Evolutionary conservation across 371 early-diverging fungal species (phyloP).

Genomic region (Gilbertella persicaria): DNA sequence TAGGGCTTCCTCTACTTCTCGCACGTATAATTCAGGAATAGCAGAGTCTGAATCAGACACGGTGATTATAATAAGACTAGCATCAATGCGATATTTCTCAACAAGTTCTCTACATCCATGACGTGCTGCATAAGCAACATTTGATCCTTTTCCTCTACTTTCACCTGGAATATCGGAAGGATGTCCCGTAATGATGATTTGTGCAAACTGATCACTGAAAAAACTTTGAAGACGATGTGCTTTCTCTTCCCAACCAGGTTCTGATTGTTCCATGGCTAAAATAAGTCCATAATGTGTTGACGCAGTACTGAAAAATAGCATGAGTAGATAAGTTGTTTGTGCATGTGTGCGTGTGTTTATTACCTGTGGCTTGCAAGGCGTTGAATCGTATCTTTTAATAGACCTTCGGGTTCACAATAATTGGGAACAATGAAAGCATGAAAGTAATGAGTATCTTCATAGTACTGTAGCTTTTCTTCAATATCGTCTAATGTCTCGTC

Average conservation of each 20-base stretch:
- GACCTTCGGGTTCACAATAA: constrained; percentile 54
- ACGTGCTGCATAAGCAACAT: constrained; percentile 72
- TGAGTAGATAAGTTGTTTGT: not conserved
- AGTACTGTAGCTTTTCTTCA: constrained; percentile 23
- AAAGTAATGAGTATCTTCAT: constrained; percentile 23
- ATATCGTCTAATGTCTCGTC: constrained; percentile 26
- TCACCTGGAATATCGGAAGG: constrained; percentile 69
- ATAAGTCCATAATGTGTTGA: constrained; percentile 49
- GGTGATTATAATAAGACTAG: constrained; percentile 62
- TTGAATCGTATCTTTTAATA: constrained; percentile 43
- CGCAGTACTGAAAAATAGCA: constrained; percentile 25
- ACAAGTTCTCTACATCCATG: constrained; percentile 30
- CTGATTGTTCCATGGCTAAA: constrained; percentile 78
- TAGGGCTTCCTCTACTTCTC: constrained; percentile 42
- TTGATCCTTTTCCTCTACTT: constrained; percentile 73
- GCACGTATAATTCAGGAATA: constrained; percentile 47
- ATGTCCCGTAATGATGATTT: constrained; percentile 66
- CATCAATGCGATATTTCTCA: constrained; percentile 33
- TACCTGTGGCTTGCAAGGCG: constrained; percentile 42
- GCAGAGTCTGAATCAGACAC: constrained; percentile 50
- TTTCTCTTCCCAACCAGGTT: constrained; percentile 58
- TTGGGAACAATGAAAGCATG: constrained; percentile 67
- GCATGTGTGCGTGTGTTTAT: not conserved
- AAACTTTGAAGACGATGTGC: constrained; percentile 47
- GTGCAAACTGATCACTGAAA: constrained; percentile 50